Evolutionary conservation across 306 rosid species (phyloP), one percentile per base, ranked within the genome.

Genomic region (Gillenia trifoliata): DNA sequence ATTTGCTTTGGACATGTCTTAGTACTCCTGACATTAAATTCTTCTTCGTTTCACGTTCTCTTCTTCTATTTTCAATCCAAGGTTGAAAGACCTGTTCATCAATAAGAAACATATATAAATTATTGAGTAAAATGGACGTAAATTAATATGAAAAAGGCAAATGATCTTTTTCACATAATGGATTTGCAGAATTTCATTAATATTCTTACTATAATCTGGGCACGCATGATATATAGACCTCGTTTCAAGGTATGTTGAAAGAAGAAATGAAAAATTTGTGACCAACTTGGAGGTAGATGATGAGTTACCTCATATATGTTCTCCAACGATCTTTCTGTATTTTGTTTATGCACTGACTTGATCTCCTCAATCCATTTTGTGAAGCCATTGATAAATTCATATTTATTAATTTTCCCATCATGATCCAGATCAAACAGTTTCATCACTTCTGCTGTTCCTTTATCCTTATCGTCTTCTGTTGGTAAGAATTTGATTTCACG

Each of bases 301-400:
- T 60, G 22, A 64, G 43, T 19, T 60, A 72, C 76, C 68, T 59
- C 41, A 20, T 40, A 60, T 11, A 59, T 59, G 57, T 72, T 50
- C 43, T 57, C 67, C 30, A 72, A 60, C 20, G 76, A 59, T 41
- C 30, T 41, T 59, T 11, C 41, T 0, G 76, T 28, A 28, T 6
- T 41, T 41, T 72, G 68, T 59, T 72, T 17, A 40, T 72, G 76
- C 68, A 28, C 68, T 1, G 43, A 29, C n/a, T 41, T 72, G 68
- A 40, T 26, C 22, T 26, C 76, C 11, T 41, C 68, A 41, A 72
- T 30, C 76, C 76, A 72, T 70, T 82, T 87, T 56, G 84, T 84
- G 74, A 86, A 77, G 62, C 92, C 92, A 66, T 22, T 49, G 54
- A 86, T 86, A 77, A 88, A 88, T 76, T 88, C 92, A 56, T 86